Conservation (phyloP, 208 protist genomes). For the Wallacemonas sp. region DNA sequence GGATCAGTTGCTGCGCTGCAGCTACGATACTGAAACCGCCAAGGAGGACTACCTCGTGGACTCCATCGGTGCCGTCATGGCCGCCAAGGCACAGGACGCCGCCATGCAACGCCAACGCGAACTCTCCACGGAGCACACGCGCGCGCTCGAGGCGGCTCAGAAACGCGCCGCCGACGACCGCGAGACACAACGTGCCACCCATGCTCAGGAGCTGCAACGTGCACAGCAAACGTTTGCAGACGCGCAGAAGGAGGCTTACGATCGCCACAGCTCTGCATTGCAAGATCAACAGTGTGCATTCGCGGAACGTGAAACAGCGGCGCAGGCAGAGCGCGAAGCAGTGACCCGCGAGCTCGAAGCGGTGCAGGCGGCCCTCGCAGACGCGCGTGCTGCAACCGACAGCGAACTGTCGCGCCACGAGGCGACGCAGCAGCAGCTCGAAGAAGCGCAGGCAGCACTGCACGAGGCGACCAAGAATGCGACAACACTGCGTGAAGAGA, state of each 20-base stretch:
- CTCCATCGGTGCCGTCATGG: not conserved
- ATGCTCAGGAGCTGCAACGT: not conserved
- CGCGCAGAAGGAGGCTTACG: no score
- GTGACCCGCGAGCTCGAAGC: not conserved
- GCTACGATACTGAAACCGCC: no score
- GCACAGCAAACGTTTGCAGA: no score
- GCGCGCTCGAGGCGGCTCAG: not conserved
- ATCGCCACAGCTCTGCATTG: not conserved
- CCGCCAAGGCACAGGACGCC: not conserved
- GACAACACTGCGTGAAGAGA: no score
- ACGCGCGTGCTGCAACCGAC: not conserved
- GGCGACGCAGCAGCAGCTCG: no score
- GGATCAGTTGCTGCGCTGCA: no score
- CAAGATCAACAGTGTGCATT: not conserved
- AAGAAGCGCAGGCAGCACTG: no score
- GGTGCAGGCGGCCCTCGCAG: not conserved
- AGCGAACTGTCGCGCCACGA: not conserved
- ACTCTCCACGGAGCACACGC: not conserved
- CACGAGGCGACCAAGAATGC: no score
- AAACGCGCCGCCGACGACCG: not conserved
- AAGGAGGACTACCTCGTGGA: not conserved
- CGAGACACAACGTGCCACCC: not conserved
- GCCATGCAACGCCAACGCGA: not conserved
- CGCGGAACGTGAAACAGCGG: not conserved
- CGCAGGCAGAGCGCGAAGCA: not conserved